Percentiles rank a stretch among this genome's conserved stretches.
These are phyloP conservation scores for Plantago rigida DNA, from an alignment of 305 asterid genomes.

Conservation along the genomic window DNA sequence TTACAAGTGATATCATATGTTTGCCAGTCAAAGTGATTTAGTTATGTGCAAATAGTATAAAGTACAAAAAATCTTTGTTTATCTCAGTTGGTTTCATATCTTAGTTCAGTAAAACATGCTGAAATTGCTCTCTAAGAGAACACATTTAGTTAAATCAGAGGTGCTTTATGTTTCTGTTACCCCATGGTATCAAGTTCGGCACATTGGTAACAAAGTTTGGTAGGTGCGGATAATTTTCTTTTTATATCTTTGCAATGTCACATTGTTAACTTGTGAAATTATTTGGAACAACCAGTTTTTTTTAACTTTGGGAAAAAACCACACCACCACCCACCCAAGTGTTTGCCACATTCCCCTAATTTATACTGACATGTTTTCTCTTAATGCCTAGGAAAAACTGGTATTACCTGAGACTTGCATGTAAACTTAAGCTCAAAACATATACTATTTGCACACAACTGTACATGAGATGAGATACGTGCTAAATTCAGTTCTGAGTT, in stretches of 20 bases:
- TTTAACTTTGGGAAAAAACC: neutral
- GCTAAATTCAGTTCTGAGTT: constrained; percentile 3
- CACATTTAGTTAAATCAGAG: constrained; percentile 7
- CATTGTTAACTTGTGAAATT: neutral
- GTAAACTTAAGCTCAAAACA: too few relatives aligned
- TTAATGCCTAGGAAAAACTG: neutral
- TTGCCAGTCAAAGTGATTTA: neutral
- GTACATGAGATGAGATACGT: constrained; percentile 6
- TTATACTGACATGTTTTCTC: neutral
- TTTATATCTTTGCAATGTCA: neutral
- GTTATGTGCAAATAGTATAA: neutral
- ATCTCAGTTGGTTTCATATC: constrained; percentile 1
- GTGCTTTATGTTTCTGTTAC: constrained; percentile 8
- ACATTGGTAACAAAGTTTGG: neutral
- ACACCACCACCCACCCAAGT: neutral
- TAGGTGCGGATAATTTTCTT: constrained; percentile 1
- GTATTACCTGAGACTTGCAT: neutral
- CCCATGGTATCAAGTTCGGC: neutral
- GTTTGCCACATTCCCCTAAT: neutral
- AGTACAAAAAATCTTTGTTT: neutral
- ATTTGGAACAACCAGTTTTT: neutral
- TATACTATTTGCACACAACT: neutral
- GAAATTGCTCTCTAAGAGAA: neutral
- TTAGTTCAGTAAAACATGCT: neutral
- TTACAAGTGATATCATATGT: neutral